Evolutionary conservation across 2,329 filamentous ascomycete species (phyloP).

Genomic region (Sclerotinia glacialis): DNA sequence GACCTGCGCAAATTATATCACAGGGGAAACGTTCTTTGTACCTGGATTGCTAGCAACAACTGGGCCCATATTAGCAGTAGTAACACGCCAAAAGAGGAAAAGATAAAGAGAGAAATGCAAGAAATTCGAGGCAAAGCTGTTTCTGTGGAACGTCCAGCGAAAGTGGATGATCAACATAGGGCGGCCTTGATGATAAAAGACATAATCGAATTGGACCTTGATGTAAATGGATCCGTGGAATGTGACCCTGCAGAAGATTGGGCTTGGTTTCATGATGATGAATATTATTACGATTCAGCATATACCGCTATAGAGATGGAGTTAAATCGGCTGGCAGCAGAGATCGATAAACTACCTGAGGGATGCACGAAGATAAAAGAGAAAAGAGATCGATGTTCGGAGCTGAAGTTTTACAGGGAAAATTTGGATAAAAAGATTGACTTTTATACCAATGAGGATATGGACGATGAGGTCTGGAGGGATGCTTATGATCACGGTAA

Average conservation of each 20-base stretch:
- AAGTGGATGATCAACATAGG: background rate
- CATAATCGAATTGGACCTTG: background rate
- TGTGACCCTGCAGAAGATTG: background rate
- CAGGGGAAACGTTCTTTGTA: background rate
- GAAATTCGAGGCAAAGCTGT: background rate
- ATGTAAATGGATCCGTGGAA: background rate
- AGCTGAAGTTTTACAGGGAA: too few species aligned
- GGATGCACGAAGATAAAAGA: too few species aligned
- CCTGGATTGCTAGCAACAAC: background rate
- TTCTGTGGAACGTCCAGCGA: background rate
- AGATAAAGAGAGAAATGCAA: background rate
- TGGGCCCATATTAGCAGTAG: background rate
- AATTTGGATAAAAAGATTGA: too few species aligned
- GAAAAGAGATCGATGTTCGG: too few species aligned
- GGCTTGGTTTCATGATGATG: background rate
- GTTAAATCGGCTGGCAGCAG: too few species aligned
- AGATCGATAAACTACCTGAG: too few species aligned
- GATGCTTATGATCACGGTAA: background rate
- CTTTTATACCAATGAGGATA: background rate
- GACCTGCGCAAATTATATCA: background rate
- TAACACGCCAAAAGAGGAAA: too few species aligned
- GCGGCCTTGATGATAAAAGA: background rate
- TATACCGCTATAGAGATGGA: too few species aligned
- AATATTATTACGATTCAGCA: too few species aligned
- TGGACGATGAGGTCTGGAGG: background rate